A percentile compares a stretch with the other conserved stretches of the same genome.
Conservation (phyloP, 805 yeast species). For the Schwanniomyces yamadae region DNA sequence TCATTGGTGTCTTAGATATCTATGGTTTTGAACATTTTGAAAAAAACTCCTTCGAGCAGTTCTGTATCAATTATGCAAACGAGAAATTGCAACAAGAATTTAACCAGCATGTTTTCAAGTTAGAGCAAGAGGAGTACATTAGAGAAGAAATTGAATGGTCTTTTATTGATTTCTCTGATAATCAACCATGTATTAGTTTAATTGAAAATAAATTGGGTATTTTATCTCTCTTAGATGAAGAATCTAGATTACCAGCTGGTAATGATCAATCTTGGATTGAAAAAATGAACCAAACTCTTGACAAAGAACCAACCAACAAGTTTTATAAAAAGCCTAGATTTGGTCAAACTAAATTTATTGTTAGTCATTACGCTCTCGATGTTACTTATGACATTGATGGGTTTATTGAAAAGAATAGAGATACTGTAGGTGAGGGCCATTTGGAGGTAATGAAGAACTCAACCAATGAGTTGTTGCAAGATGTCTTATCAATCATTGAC, state of each 20-base stretch:
- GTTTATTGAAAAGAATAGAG: constrained; percentile 94
- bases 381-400: constrained; percentile 92
- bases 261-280: constrained; percentile 89
- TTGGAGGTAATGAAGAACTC: constrained; percentile 77
- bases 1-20: constrained; percentile 95
- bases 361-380: constrained; percentile 91
- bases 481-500: constrained; percentile 65
- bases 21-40: constrained; percentile 97
- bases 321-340: constrained; percentile 92
- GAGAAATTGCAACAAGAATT: constrained; percentile 97
- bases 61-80: constrained; percentile 95
- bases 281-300: constrained; percentile 82
- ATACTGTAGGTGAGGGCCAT: constrained; percentile 95
- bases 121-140: constrained; percentile 94
- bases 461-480: constrained; percentile 61
- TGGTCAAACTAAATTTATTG: constrained; percentile 87
- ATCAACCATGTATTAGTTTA: constrained; percentile 92
- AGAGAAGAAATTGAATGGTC: constrained; percentile 95
- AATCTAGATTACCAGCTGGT: constrained; percentile 91
- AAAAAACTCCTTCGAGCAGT: constrained; percentile 92
- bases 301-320: constrained; percentile 69
- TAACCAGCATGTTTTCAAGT: constrained; percentile 94
- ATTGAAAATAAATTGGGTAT: constrained; percentile 90
- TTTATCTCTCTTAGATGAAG: constrained; percentile 87
- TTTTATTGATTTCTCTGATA: constrained; percentile 91